A percentile compares a stretch with the other conserved stretches of the same genome.
phyloP scores from a whole-genome alignment of 257 asterid genomes.

The Solanum peruvianum region DNA sequence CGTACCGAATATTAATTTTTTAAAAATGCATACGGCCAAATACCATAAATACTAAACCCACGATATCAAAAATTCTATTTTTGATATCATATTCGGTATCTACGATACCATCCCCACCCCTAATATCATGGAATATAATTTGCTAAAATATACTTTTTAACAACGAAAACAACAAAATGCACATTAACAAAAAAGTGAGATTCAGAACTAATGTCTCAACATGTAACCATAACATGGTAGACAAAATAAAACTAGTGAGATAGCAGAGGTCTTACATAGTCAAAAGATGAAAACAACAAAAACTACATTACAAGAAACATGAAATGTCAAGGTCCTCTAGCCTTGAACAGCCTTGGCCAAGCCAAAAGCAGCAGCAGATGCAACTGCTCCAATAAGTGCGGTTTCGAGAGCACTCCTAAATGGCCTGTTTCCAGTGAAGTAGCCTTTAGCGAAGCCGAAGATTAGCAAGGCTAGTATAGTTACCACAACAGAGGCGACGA shows the following conservation, averaged over 20 bases:
- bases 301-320: not conserved
- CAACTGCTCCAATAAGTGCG: conserved; percentile 82
- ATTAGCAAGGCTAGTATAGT: conserved; percentile 63
- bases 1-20: not conserved
- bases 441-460: conserved; percentile 82
- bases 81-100: not conserved
- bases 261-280: not conserved
- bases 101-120: not conserved
- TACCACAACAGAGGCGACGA: conserved; percentile 45
- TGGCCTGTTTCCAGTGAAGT: conserved; percentile 69
- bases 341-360: conserved; percentile 76
- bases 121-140: not conserved
- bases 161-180: not conserved
- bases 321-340: conserved; percentile 3
- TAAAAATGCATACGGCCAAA: not conserved
- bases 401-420: conserved; percentile 64
- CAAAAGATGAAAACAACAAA: not conserved
- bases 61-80: too few species aligned
- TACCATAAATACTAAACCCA: not conserved
- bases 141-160: not conserved
- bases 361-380: conserved; percentile 96
- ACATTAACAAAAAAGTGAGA: not conserved
- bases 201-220: not conserved
- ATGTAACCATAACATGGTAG: not conserved
- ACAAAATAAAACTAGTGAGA: not conserved